Evolutionary conservation across 495 filamentous ascomycete genomes (phyloP).

Genomic region (Neurospora sp.): DNA sequence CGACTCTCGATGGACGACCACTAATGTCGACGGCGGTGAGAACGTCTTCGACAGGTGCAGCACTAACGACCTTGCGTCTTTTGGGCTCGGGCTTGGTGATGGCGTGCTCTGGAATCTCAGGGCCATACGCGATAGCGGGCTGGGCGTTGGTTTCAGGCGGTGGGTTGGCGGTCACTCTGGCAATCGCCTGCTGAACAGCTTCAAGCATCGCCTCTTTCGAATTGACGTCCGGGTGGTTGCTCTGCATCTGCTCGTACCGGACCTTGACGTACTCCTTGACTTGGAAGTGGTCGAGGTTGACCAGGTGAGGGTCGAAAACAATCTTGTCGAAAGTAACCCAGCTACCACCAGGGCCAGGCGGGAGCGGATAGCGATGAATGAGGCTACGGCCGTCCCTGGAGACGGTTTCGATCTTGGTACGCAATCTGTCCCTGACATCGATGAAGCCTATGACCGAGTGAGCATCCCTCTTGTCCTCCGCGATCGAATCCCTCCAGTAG

Average conservation of each 20-base stretch:
- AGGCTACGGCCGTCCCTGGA: constrained; percentile 29
- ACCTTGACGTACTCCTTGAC: constrained; percentile 48
- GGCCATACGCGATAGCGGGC: constrained; percentile 32
- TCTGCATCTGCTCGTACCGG: constrained; percentile 22
- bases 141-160: constrained; percentile 23
- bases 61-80: constrained; percentile 18
- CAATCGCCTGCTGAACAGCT: constrained; percentile 31
- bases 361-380: constrained; percentile 29
- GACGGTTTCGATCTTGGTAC: constrained; percentile 36
- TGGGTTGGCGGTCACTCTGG: constrained; percentile 22
- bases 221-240: constrained; percentile 22
- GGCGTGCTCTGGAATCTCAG: constrained; percentile 29
- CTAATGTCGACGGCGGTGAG: constrained; percentile 17
- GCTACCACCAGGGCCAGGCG: constrained; percentile 42
- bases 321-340: constrained; percentile 46
- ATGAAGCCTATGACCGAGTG: constrained; percentile 46
- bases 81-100: constrained; percentile 24
- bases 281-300: constrained; percentile 34
- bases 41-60: neutral
- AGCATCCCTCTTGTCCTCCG: constrained; percentile 29
- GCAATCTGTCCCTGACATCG: constrained; percentile 41
- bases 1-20: constrained; percentile 34
- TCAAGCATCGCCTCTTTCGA: constrained; percentile 1
- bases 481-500: constrained; percentile 43
- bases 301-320: constrained; percentile 39